A percentile compares a stretch with the other conserved stretches of the same genome.
Evolutionary conservation across 2,329 filamentous ascomycete genomes (phyloP).

Genomic region (Fusarium begoniae): DNA sequence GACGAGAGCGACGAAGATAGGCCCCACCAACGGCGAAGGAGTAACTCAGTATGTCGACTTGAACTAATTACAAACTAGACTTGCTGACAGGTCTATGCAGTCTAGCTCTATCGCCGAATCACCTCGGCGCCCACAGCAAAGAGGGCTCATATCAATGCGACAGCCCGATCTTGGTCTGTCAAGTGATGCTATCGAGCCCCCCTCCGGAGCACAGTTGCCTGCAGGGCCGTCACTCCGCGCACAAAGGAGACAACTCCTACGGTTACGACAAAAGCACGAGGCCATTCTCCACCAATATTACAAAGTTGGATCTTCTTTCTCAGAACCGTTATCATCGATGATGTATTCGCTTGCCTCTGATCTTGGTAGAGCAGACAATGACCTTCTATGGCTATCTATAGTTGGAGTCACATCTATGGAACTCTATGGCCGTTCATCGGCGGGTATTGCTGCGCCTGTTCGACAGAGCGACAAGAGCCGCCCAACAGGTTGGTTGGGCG

Average conservation of each 20-base stretch:
- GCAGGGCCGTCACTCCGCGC: slow-evolving; percentile 75
- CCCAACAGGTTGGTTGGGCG: slow-evolving; percentile 79
- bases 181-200: slow-evolving; percentile 61
- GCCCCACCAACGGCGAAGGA: slow-evolving; percentile 82
- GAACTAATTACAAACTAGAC: background rate
- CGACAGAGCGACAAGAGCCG: slow-evolving; percentile 64
- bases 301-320: slow-evolving; percentile 85
- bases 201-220: slow-evolving; percentile 66
- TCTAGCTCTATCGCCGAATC: slow-evolving; percentile 73
- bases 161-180: slow-evolving; percentile 58
- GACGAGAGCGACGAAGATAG: slow-evolving; percentile 79
- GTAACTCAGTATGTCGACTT: slow-evolving; percentile 76
- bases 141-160: slow-evolving; percentile 67
- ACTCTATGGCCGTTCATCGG: slow-evolving; percentile 85
- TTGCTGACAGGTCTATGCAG: slow-evolving; percentile 49
- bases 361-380: slow-evolving; percentile 94
- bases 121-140: slow-evolving; percentile 66
- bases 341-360: slow-evolving; percentile 95
- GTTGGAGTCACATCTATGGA: slow-evolving; percentile 96
- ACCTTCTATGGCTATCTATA: slow-evolving; percentile 93
- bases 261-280: slow-evolving; percentile 81
- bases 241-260: slow-evolving; percentile 77
- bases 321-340: slow-evolving; percentile 93
- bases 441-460: slow-evolving; percentile 74
- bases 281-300: slow-evolving; percentile 83